Evolutionary conservation across 805 yeast species (phyloP).

Genomic region (Komagataella populi): DNA sequence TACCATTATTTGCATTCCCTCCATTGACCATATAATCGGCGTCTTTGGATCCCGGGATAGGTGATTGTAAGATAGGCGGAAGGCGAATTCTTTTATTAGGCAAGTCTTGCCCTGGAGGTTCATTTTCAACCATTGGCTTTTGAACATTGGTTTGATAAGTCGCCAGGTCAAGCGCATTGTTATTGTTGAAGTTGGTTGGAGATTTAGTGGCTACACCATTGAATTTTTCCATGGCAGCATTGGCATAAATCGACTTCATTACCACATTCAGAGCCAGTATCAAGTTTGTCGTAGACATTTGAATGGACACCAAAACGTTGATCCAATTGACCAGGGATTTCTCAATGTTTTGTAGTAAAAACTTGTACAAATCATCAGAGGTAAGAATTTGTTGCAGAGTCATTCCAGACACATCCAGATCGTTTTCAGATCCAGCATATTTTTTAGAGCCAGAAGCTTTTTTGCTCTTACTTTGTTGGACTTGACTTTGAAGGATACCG

Average conservation of each 20-base stretch:
- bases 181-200: background rate
- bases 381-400: background rate
- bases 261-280: background rate
- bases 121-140: background rate
- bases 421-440: background rate
- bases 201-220: background rate
- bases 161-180: background rate
- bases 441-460: background rate
- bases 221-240: background rate
- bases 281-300: background rate
- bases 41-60: background rate
- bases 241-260: background rate
- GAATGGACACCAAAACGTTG: background rate
- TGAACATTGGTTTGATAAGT: background rate
- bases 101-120: background rate
- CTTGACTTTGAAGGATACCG: background rate
- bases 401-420: background rate
- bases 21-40: background rate
- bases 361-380: background rate
- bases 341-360: background rate
- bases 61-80: background rate
- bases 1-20: background rate
- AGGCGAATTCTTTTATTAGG: background rate
- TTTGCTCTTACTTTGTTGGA: background rate
- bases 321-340: background rate